Evolutionary conservation across 208 protist genomes (phyloP).

Genomic region (Leishmania mexicana): DNA sequence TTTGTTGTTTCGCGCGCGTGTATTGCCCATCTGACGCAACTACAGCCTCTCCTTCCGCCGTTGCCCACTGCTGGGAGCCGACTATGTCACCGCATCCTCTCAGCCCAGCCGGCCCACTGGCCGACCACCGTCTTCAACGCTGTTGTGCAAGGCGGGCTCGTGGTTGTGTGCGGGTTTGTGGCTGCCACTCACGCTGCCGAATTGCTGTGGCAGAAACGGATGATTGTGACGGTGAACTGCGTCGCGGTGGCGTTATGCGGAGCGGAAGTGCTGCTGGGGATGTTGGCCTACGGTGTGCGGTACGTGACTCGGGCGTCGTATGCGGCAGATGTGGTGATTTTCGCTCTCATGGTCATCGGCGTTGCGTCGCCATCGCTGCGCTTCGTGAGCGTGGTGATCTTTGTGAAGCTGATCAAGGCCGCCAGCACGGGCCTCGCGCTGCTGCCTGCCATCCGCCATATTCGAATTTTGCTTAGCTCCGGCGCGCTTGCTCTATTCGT

Average conservation of each 20-base stretch:
- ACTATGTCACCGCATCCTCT: conserved; percentile 28
- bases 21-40: conserved; percentile 24
- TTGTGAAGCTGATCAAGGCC: conserved; percentile 43
- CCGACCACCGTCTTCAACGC: conserved; percentile 13
- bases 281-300: conserved; percentile 42
- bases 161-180: conserved; percentile 43
- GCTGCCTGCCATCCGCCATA: conserved; percentile 21
- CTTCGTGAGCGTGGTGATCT: conserved; percentile 39
- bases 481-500: conserved; percentile 33
- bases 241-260: conserved; percentile 33
- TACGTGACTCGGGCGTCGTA: conserved; percentile 29
- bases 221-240: conserved; percentile 39
- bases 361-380: conserved; percentile 23
- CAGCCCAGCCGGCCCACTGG: conserved; percentile 4
- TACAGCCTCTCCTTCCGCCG: conserved; percentile 7
- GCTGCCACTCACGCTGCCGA: conserved; percentile 26
- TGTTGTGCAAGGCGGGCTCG: conserved; percentile 6
- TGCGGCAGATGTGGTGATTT: conserved; percentile 38
- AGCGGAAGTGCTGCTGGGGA: conserved; percentile 35
- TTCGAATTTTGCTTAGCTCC: conserved; percentile 29
- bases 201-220: conserved; percentile 20
- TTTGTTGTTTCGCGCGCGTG: conserved; percentile 24
- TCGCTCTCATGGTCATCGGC: conserved; percentile 35
- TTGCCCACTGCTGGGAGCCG: conserved; percentile 13
- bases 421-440: conserved; percentile 33